phyloP scores from a whole-genome alignment of 805 yeast species.

The Saturnispora hagleri region DNA sequence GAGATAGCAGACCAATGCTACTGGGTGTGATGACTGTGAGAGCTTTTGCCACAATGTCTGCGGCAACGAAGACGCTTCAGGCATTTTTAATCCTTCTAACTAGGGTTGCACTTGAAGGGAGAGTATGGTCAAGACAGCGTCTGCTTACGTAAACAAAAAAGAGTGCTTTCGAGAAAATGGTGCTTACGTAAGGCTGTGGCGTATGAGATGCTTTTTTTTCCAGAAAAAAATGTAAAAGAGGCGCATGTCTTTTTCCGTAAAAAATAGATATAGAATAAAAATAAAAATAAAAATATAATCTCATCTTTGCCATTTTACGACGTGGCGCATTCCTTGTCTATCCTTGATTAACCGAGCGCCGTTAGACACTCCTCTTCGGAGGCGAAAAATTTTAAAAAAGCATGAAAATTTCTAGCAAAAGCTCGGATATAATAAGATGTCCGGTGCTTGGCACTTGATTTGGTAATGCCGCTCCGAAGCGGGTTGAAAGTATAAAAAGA shows the following conservation, averaged over 20 bases:
- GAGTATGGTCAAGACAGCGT: no score
- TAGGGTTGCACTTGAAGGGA: neutral
- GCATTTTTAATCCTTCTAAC: neutral
- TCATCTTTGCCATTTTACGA: neutral
- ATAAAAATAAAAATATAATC: neutral
- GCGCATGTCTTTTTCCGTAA: neutral
- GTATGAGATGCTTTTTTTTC: neutral
- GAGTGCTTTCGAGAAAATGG: neutral
- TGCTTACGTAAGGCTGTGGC: neutral
- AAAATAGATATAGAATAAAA: neutral
- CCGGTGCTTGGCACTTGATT: neutral
- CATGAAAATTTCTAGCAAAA: neutral
- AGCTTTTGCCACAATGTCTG: conserved; percentile 37
- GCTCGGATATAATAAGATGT: neutral
- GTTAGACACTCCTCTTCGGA: neutral
- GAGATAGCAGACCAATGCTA: conserved; percentile 61
- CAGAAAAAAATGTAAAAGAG: neutral
- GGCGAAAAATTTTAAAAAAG: no score
- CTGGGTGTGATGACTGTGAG: conserved; percentile 70
- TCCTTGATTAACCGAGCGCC: neutral
- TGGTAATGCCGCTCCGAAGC: neutral
- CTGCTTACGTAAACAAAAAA: neutral
- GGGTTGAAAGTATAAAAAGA: neutral
- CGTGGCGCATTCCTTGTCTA: neutral
- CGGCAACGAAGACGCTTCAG: conserved; percentile 12